Evolutionary conservation across 2,329 filamentous ascomycete genomes (phyloP), one percentile per base, ranked within the genome.

Genomic region (Colletotrichum lindemuthianum): DNA sequence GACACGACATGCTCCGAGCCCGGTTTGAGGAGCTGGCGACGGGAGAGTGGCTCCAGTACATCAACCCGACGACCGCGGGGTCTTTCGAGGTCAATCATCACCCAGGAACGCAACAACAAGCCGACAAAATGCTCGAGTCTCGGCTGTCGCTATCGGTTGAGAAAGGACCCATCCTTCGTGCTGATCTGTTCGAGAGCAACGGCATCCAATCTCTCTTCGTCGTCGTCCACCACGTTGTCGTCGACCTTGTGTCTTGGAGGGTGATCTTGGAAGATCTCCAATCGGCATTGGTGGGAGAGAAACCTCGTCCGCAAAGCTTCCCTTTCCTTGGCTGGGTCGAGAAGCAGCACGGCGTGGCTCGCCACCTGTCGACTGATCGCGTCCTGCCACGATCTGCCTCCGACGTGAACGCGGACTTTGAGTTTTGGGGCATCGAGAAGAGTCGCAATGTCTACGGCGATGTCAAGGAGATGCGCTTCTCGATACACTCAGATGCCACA

Each of bases 181-280:
- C 55, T 15, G 63, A 66, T 15, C 33, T 70, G 15, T 67, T 72
- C 10, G 61, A 68, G n/a, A 16, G 39, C 1, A 10, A 13, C 1
- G 60, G 59, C 4, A 33, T 67, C 8, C 75, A 75, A 39, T 47
- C 69, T 2, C 50, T 78, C 0, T 75, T 74, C 6, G 53, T 80
- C 8, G 68, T 72, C 7, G 73, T 71, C 2, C 77, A 79, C 12
- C 78, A 80, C 59, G 69, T 79, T 0, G 73, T 78, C 1, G 74
- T 83, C 13, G 81, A 83, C 55, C 68, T 83, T 4, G 78, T 83
- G 1, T 81, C 79, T 0, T 84, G 81, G 81, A 72, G 78, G 8
- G 73, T 80, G 3, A 71, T 83, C 2, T 68, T 82, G 0, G 75
- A 79, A 40, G 80, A 84, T 49, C 70, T 84, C 0, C 80, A 83